A percentile compares a stretch with the other conserved stretches of the same genome.
Evolutionary conservation across 345 rosid species (phyloP).

Genomic region (Corchorus olitorius): DNA sequence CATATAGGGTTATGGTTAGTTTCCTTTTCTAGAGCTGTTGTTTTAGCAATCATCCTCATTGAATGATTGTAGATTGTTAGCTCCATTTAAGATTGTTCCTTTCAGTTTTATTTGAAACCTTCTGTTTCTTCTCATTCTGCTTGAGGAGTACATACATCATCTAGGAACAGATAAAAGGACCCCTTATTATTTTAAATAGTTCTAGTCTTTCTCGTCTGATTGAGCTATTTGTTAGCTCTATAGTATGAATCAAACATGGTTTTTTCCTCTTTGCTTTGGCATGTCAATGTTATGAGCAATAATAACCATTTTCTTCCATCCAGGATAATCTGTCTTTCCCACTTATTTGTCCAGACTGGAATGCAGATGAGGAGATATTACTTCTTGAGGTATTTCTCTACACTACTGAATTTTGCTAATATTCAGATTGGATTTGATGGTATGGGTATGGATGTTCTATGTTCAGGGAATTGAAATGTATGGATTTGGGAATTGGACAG

Average conservation of each 20-base stretch:
- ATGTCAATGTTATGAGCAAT: neutral
- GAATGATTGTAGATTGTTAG: slow-evolving; percentile 14
- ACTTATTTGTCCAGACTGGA: slow-evolving; percentile 86
- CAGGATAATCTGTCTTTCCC: slow-evolving; percentile 97
- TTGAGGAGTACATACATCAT: neutral
- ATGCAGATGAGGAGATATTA: slow-evolving; percentile 91
- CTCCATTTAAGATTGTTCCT: neutral
- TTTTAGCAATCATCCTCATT: neutral
- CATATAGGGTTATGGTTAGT: slow-evolving; percentile 87
- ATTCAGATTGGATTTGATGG: slow-evolving; percentile 31
- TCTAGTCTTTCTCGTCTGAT: neutral
- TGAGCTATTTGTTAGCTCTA: neutral
- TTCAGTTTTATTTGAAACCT: neutral
- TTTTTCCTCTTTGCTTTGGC: neutral
- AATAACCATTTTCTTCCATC: slow-evolving; percentile 19
- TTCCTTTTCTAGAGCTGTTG: neutral
- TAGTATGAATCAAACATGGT: neutral
- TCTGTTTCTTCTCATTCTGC: neutral
- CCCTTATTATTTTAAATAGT: neutral
- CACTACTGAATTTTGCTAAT: slow-evolving; percentile 1
- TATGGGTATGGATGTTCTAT: slow-evolving; percentile 26
- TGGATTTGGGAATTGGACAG: slow-evolving; percentile 95
- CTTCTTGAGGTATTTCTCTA: slow-evolving; percentile 77
- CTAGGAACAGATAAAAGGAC: neutral
- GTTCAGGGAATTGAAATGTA: slow-evolving; percentile 88